Conservation (phyloP, 148 eudicot genomes). For the Persicaria maculosa region DNA sequence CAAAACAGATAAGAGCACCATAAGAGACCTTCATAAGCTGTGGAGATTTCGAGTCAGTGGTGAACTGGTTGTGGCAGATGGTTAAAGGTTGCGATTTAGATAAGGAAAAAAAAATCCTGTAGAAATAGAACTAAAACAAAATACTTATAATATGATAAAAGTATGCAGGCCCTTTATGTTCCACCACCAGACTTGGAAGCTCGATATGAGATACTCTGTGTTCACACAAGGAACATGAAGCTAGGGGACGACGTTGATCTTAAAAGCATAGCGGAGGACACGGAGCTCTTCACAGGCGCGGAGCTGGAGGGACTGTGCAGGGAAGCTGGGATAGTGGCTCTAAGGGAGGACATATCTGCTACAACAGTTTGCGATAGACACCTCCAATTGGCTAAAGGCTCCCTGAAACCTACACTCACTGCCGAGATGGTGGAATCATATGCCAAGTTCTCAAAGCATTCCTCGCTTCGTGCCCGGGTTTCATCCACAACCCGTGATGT, state of each 20-base stretch:
- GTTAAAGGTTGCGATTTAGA: no score
- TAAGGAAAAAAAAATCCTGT: not conserved
- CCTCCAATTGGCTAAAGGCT: slow-evolving; percentile 47
- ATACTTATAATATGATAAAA: not conserved
- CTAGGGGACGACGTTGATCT: slow-evolving; percentile 63
- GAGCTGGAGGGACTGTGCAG: slow-evolving; percentile 82
- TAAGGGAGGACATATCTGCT: slow-evolving; percentile 90
- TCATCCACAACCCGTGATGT: slow-evolving; percentile 14
- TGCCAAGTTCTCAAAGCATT: slow-evolving; percentile 44
- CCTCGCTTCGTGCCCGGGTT: slow-evolving; percentile 19
- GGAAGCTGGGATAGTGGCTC: slow-evolving; percentile 82
- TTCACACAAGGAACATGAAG: slow-evolving; percentile 74
- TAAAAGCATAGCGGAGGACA: slow-evolving; percentile 60
- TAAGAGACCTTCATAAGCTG: not conserved
- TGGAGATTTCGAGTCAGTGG: not conserved
- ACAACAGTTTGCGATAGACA: slow-evolving; percentile 50
- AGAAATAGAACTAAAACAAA: not conserved
- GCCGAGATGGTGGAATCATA: slow-evolving; percentile 43
- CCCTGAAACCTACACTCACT: slow-evolving; percentile 59
- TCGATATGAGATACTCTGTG: slow-evolving; percentile 68
- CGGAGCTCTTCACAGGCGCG: slow-evolving; percentile 88
- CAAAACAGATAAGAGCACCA: not conserved
- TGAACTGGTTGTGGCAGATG: not conserved
- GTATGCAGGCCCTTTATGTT: slow-evolving; percentile 75
- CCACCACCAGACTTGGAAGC: slow-evolving; percentile 91